These are phyloP conservation scores for Phytophthora citricola DNA, from an alignment of 352 stramenopile species.

Conservation along the genomic window DNA sequence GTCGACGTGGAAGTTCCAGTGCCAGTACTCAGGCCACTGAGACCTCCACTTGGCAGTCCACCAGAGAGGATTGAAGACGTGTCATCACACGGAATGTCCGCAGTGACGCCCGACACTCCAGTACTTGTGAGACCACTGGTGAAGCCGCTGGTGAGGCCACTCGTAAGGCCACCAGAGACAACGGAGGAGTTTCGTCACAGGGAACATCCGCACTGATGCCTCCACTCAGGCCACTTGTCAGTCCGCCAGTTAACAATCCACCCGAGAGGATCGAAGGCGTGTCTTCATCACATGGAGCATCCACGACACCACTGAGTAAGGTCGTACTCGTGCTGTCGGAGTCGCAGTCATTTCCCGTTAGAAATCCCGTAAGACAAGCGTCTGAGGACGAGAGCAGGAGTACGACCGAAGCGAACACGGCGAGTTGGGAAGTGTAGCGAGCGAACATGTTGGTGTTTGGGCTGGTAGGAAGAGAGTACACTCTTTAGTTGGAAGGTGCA, in stretches of 20 bases:
- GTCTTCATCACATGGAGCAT: slow-evolving; percentile 25
- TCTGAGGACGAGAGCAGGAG: slow-evolving; percentile 14
- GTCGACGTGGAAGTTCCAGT: slow-evolving; percentile 7
- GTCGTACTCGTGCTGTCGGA: slow-evolving; percentile 16
- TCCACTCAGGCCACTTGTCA: slow-evolving; percentile 6
- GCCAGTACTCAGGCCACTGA: not conserved
- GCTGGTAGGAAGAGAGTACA: slow-evolving; percentile 1
- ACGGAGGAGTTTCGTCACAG: slow-evolving; percentile 17
- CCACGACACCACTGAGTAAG: slow-evolving; percentile 16
- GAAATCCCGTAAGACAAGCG: slow-evolving; percentile 26
- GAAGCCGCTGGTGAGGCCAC: slow-evolving; percentile 1
- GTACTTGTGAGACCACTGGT: slow-evolving; percentile 11
- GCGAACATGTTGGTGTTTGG: slow-evolving; percentile 18
- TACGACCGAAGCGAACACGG: slow-evolving; percentile 13
- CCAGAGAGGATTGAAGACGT: slow-evolving; percentile 9
- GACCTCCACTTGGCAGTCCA: slow-evolving; percentile 3
- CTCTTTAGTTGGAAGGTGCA: slow-evolving; percentile 10
- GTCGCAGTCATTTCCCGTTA: slow-evolving; percentile 25
- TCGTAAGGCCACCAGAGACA: slow-evolving; percentile 11
- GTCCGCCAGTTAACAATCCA: slow-evolving; percentile 7
- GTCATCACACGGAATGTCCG: slow-evolving; percentile 14
- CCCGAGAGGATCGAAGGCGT: slow-evolving; percentile 20
- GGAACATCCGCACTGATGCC: slow-evolving; percentile 15
- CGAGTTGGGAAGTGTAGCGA: slow-evolving; percentile 22
- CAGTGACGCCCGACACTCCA: slow-evolving; percentile 1